Percentiles rank a stretch among this genome's conserved stretches.
Conservation (phyloP, 1,284 basidiomycete species). For the Tilletia setariae region DNA sequence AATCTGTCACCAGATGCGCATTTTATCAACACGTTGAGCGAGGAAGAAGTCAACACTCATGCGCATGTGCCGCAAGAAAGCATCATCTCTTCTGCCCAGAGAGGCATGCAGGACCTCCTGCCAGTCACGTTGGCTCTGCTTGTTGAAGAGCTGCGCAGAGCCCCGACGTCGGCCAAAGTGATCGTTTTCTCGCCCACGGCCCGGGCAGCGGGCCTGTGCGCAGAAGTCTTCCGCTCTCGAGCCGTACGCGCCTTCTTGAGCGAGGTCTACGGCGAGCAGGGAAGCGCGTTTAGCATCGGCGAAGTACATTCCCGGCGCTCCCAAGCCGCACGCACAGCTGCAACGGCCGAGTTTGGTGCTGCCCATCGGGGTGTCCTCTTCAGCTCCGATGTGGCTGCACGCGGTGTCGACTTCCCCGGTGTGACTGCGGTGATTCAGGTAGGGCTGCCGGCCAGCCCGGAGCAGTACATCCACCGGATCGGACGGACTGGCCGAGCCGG, state of each 20-base stretch:
- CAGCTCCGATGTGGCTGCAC: slow-evolving; percentile 84
- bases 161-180: slow-evolving; percentile 32
- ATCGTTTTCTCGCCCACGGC: slow-evolving; percentile 68
- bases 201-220: slow-evolving; percentile 63
- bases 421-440: slow-evolving; percentile 64
- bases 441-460: slow-evolving; percentile 46
- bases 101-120: slow-evolving; percentile 55
- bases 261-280: slow-evolving; percentile 21
- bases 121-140: slow-evolving; percentile 57
- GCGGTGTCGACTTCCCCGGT: slow-evolving; percentile 63
- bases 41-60: slow-evolving; percentile 67
- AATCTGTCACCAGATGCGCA: slow-evolving; percentile 29
- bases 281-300: slow-evolving; percentile 26
- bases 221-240: slow-evolving; percentile 57
- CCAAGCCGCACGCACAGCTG: slow-evolving; percentile 31
- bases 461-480: slow-evolving; percentile 57
- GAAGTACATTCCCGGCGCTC: slow-evolving; percentile 42
- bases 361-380: slow-evolving; percentile 67
- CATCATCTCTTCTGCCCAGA: slow-evolving; percentile 57
- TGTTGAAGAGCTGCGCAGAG: slow-evolving; percentile 50
- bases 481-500: slow-evolving; percentile 61
- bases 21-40: slow-evolving; percentile 65
- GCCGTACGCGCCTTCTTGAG: slow-evolving; percentile 25
- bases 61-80: slow-evolving; percentile 65
- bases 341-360: slow-evolving; percentile 59